Base-by-base conservation (phyloP, 2,329 filamentous ascomycete species). In the Fusarium ramigenum region DNA sequence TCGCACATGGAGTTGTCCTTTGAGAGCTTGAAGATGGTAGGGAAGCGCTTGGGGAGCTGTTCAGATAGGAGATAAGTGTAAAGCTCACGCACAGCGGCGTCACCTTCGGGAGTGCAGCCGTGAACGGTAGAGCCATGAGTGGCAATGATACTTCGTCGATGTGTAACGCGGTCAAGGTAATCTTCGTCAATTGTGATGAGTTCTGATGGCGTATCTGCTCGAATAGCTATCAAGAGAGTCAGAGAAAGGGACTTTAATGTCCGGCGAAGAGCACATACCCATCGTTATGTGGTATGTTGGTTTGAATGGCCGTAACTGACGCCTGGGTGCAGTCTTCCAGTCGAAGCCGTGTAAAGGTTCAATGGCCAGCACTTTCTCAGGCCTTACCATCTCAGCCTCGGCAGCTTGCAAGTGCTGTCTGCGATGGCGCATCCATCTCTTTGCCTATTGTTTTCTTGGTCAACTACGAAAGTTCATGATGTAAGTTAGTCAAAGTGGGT, bases 151-250 rank as follows among this genome's bases (percentile, higher is more conserved):
- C 71, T 44, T 4, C 81, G 81, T 8, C 87, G 83, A 6, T 81
- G 73, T 2, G 69, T 80, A 32, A 90, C 80, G 4, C 86, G 82
- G 12, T 81, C 75, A 11, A 83, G 78, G 75, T 90, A 90, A 65
- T 87, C 84, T 42, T 77, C 79, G 73, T 90, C 88, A 23, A 90
- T 83, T 18, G 84, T 81, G 69, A 90, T 86, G 19, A 90, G 82
- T 18, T 89, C 84, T 1, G 86, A 87, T 0, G 85, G 84, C 0
- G 80, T 75, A 32, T 84, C 80, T 18, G 81, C 79, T 30, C 83
- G 83, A 6, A 88, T 77, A 6, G 82, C 87, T 88, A 18, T 0
- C 9, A 23, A 23, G 8, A 28, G 2, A 59, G 28, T 64, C 16
- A 49, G 56, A 2, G 18, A 8, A 5, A 4, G 36, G 36, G 3